Percentiles rank a stretch among this genome's conserved stretches.
Conservation (phyloP, 257 asterid species). For the Apocynum venetum region DNA sequence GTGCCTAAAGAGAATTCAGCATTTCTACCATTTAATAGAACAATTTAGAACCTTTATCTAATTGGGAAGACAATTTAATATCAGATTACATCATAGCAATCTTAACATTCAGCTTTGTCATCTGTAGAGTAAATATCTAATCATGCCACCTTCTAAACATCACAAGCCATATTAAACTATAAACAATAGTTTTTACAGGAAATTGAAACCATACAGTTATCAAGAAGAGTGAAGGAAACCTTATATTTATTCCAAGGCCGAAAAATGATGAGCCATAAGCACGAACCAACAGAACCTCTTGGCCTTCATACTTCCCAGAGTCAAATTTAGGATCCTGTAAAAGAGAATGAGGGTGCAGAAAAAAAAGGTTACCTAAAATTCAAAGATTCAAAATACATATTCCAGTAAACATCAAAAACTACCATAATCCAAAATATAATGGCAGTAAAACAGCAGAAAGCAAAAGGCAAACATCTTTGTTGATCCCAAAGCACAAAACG, state of each 20-base stretch:
- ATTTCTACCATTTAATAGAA: neutral
- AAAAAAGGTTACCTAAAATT: neutral
- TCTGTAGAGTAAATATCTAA: neutral
- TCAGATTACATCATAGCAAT: neutral
- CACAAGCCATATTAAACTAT: neutral
- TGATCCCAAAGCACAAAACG: neutral
- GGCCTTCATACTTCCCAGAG: constrained; percentile 57
- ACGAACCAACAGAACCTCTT: constrained; percentile 77
- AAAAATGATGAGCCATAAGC: constrained; percentile 95
- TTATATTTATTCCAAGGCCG: constrained; percentile 91
- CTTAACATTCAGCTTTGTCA: neutral
- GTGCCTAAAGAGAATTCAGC: neutral
- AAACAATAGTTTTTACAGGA: neutral
- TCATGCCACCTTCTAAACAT: neutral
- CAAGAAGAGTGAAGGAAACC: constrained; percentile 35
- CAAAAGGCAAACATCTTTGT: neutral
- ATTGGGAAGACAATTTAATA: neutral
- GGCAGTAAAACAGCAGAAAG: neutral
- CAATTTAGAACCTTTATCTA: neutral
- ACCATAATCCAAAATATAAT: neutral
- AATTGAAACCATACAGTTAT: neutral
- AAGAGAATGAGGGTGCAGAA: constrained; percentile 17
- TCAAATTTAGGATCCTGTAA: constrained; percentile 41
- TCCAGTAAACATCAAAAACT: neutral
- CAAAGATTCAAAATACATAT: neutral